phyloP scores from a whole-genome alignment of 2,329 filamentous ascomycete species.

The Amphichorda felina region DNA sequence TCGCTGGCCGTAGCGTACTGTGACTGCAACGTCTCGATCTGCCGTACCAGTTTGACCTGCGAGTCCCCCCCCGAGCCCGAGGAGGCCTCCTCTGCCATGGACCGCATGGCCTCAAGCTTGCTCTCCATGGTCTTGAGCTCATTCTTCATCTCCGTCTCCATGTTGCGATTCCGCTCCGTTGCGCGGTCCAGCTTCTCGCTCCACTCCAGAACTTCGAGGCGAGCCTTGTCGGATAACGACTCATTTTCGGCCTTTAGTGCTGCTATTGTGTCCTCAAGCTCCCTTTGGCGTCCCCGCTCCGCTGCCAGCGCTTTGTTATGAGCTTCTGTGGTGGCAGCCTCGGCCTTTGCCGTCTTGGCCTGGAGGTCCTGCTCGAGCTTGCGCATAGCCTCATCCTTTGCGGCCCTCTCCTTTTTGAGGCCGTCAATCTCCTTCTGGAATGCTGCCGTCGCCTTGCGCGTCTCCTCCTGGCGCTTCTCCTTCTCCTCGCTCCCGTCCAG shows the following conservation, averaged over 20 bases:
- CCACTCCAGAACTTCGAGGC: slow-evolving; percentile 57
- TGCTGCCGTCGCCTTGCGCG: slow-evolving; percentile 41
- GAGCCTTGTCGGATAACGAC: slow-evolving; percentile 57
- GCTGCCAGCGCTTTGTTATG: slow-evolving; percentile 56
- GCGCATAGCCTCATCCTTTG: slow-evolving; percentile 52
- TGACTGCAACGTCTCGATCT: slow-evolving; percentile 90
- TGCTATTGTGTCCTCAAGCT: slow-evolving; percentile 43
- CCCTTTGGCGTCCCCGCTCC: slow-evolving; percentile 45
- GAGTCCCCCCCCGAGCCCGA: slow-evolving; percentile 72
- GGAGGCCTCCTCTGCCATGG: slow-evolving; percentile 78
- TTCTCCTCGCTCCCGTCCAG: slow-evolving; percentile 36
- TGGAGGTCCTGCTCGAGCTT: slow-evolving; percentile 60
- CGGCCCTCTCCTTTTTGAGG: slow-evolving; percentile 37
- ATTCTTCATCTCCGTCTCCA: slow-evolving; percentile 68
- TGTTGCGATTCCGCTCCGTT: slow-evolving; percentile 53
- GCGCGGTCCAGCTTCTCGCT: slow-evolving; percentile 63
- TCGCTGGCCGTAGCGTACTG: slow-evolving; percentile 91
- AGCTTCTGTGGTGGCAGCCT: slow-evolving; percentile 52
- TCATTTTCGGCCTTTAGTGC: slow-evolving; percentile 72
- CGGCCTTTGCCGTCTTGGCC: slow-evolving; percentile 51
- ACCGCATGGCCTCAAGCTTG: slow-evolving; percentile 79
- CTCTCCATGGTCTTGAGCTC: slow-evolving; percentile 71
- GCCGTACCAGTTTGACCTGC: slow-evolving; percentile 80
- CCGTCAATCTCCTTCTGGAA: slow-evolving; percentile 22
- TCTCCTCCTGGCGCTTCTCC: slow-evolving; percentile 40